phyloP scores from a whole-genome alignment of 208 protist species.

The Trypanosoma conorhini region DNA sequence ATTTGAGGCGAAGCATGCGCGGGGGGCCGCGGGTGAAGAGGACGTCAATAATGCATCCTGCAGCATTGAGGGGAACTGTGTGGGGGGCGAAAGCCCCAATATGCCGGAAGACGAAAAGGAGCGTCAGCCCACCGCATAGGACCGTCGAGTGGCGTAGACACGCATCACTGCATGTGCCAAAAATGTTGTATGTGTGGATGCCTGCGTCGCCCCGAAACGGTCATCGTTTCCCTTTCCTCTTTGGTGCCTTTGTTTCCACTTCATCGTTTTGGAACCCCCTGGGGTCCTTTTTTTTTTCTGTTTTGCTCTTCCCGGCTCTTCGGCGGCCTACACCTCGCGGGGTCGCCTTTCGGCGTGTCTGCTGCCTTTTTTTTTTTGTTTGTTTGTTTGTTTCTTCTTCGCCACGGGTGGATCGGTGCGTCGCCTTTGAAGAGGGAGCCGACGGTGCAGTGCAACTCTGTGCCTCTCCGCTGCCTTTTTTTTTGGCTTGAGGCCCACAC shows the following conservation, averaged over 20 bases:
- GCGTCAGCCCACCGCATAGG: background rate
- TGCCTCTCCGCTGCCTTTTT: background rate
- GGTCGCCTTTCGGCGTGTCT: background rate
- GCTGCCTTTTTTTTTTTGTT: constrained; percentile 15
- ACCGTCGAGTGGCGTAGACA: no score
- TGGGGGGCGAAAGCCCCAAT: background rate
- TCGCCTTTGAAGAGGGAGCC: constrained; percentile 7
- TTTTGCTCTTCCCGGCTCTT: background rate
- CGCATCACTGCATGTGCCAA: no score
- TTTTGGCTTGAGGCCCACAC: constrained; percentile 25
- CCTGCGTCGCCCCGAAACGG: background rate
- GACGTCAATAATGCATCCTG: background rate
- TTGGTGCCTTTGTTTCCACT: background rate
- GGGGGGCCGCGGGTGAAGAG: background rate
- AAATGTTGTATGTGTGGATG: background rate
- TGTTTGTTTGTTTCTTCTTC: constrained; percentile 23
- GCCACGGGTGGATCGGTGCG: constrained; percentile 25
- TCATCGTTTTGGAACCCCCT: background rate
- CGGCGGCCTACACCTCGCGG: no score
- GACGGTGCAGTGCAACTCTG: background rate
- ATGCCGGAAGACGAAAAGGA: background rate
- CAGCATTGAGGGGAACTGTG: background rate
- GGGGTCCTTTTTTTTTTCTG: background rate
- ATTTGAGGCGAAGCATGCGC: constrained; percentile 29
- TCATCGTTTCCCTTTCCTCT: background rate